Evolutionary conservation across 2,329 filamentous ascomycete species (phyloP).

Genomic region (Pseudogymnoascus sp.): DNA sequence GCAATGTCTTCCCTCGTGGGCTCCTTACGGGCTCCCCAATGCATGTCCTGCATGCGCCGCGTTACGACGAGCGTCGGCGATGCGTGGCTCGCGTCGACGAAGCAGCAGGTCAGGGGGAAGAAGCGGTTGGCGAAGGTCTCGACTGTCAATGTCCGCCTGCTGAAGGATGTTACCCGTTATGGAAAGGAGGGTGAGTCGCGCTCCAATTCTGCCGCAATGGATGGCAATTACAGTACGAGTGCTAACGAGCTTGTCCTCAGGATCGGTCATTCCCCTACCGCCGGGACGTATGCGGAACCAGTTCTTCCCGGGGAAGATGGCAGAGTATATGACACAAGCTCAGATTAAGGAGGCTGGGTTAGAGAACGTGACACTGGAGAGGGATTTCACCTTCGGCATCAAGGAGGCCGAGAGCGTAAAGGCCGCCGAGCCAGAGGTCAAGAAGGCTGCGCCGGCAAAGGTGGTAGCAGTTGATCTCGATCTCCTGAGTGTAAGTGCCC

Average conservation of each 20-base stretch:
- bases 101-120: conserved; percentile 34
- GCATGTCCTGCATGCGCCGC: conserved; percentile 17
- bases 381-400: conserved; percentile 36
- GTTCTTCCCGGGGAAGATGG: conserved; percentile 42
- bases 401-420: neutral
- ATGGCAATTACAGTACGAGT: conserved; percentile 19
- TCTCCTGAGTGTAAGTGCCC: conserved; percentile 20
- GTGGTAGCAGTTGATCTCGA: conserved; percentile 16
- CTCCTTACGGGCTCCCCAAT: conserved; percentile 9
- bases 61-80: conserved; percentile 20
- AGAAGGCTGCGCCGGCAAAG: neutral
- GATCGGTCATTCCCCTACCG: conserved; percentile 42
- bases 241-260: conserved; percentile 27
- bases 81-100: conserved; percentile 14
- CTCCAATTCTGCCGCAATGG: neutral
- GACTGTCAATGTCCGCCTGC: conserved; percentile 40
- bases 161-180: conserved; percentile 43
- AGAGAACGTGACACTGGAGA: conserved; percentile 35
- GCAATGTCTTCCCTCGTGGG: conserved; percentile 11
- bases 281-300: conserved; percentile 44
- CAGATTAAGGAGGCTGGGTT: conserved; percentile 37
- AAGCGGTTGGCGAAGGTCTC: conserved; percentile 35
- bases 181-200: conserved; percentile 35
- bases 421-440: conserved; percentile 2
- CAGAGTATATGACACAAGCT: conserved; percentile 40